phyloP scores from a whole-genome alignment of 192 early-diverging fungal genomes.

The Linnemannia hyalina region DNA sequence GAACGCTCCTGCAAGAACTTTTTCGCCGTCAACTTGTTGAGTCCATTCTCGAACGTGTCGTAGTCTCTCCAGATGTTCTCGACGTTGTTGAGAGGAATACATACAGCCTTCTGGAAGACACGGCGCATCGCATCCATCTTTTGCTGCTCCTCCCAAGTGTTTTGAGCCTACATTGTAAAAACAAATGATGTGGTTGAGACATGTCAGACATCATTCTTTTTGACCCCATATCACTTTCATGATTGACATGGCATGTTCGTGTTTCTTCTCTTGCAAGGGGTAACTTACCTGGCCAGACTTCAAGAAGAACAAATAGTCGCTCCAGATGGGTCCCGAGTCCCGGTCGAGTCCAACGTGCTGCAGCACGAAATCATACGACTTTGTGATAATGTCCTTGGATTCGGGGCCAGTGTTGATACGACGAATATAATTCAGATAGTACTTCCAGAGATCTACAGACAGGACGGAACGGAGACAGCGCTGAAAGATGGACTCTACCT shows the following conservation, averaged over 20 bases:
- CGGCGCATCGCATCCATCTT: conserved; percentile 88
- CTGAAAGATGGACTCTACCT: conserved; percentile 88
- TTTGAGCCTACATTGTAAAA: conserved; percentile 58
- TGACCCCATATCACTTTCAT: background rate
- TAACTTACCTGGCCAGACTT: conserved; percentile 75
- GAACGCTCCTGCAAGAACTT: conserved; percentile 89
- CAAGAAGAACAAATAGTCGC: conserved; percentile 87
- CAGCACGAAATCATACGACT: conserved; percentile 92
- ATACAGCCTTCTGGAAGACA: conserved; percentile 88
- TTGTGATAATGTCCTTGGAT: conserved; percentile 75
- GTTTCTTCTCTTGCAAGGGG: conserved; percentile 21
- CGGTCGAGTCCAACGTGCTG: conserved; percentile 90
- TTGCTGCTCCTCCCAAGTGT: conserved; percentile 91
- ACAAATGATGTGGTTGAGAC: background rate
- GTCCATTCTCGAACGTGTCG: conserved; percentile 90
- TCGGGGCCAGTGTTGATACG: conserved; percentile 78
- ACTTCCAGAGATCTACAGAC: conserved; percentile 89
- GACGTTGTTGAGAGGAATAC: conserved; percentile 88
- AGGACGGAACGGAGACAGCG: conserved; percentile 84
- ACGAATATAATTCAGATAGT: conserved; percentile 90
- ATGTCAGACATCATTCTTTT: conserved; percentile 33
- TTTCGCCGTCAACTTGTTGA: conserved; percentile 92
- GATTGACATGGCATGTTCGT: background rate
- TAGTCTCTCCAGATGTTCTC: conserved; percentile 97
- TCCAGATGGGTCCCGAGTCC: conserved; percentile 91